Conservation (phyloP, 208 protist genomes). For the Leishmania mexicana region DNA sequence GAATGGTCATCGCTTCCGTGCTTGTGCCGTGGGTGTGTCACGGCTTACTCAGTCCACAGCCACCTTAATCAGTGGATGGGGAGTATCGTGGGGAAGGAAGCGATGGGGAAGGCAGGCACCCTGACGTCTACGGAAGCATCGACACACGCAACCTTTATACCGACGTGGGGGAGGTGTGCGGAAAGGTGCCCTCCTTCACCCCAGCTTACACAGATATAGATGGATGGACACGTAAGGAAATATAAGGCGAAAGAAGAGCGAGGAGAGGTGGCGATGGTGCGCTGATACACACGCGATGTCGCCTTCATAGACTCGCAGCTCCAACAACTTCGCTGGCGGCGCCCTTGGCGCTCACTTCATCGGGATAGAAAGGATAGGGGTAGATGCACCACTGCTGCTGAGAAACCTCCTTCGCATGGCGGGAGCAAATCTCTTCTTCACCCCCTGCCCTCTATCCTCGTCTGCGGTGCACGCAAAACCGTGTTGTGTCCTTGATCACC, state of each 20-base stretch:
- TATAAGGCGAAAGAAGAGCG: not conserved
- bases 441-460: not conserved
- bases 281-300: not conserved
- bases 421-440: not conserved
- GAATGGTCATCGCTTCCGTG: not conserved
- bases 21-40: not conserved
- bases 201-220: not conserved
- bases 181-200: not conserved
- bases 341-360: not conserved
- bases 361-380: not conserved
- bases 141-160: not conserved
- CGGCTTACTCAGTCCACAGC: not conserved
- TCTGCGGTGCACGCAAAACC: not conserved
- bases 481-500: not conserved
- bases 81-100: not conserved
- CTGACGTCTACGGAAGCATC: not conserved
- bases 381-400: not conserved
- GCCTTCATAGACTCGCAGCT: not conserved
- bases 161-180: not conserved
- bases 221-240: not conserved
- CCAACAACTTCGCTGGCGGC: not conserved
- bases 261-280: not conserved
- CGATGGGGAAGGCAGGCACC: not conserved
- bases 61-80: not conserved
- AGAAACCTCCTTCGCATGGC: not conserved